A percentile compares a stretch with the other conserved stretches of the same genome.
Evolutionary conservation across 495 filamentous ascomycete genomes (phyloP).

Genomic region (Xylaria curta): DNA sequence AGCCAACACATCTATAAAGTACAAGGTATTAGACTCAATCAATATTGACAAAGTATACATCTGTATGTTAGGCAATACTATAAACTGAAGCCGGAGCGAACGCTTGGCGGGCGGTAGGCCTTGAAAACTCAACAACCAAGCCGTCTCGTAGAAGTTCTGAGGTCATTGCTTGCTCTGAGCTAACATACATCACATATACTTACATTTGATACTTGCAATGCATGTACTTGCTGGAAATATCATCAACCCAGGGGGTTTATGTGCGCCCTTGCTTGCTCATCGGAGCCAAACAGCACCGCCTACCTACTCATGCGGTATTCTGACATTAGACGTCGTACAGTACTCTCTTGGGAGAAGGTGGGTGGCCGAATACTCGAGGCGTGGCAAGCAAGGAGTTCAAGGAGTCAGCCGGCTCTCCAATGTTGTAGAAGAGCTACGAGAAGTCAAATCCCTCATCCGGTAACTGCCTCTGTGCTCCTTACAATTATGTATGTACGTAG

Average conservation of each 20-base stretch:
- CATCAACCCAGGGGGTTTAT: not conserved
- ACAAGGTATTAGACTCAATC: not conserved
- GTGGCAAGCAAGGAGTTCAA: not conserved
- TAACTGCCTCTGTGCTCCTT: not conserved
- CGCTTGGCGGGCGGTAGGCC: not conserved
- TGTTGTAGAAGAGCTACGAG: not conserved
- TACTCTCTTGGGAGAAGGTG: not conserved
- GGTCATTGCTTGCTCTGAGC: not conserved
- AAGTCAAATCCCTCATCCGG: not conserved
- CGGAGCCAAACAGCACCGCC: not conserved
- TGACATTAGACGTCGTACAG: not conserved
- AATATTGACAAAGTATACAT: not conserved
- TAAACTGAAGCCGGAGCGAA: not conserved
- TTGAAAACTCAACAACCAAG: not conserved
- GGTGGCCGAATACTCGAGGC: not conserved
- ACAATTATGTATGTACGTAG: not conserved
- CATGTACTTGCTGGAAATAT: not conserved
- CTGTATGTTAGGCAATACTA: not conserved
- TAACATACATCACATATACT: not conserved
- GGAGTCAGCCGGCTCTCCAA: not conserved
- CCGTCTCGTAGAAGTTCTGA: not conserved
- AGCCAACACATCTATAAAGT: not conserved
- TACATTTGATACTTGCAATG: too few species aligned
- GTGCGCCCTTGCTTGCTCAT: not conserved
- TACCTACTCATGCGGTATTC: not conserved